Base-by-base conservation (phyloP, 345 rosid genomes). In the Camelina sativa region DNA sequence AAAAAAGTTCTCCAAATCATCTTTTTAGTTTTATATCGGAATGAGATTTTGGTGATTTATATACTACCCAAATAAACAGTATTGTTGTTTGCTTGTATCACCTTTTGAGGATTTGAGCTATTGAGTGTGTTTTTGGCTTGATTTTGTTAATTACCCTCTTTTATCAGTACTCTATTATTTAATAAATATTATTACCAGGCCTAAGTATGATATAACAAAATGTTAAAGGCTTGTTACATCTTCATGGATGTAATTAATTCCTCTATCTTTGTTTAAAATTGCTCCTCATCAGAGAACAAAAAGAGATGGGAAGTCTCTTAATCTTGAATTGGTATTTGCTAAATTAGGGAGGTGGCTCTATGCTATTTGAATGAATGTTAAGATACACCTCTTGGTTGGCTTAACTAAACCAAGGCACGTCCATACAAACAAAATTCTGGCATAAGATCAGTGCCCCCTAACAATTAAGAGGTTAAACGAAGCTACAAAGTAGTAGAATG, bases 1-100 rank as follows among this genome's bases (percentile, higher is more conserved):
- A 44, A 43, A 9, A 9, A 25, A 28, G 16, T 69, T 51, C 46
- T 37, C 38, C 34, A 19, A 76, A 46, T 8, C 67, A 63, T 64
- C 69, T n/a, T 46, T 28, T 55, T 44, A 15, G 43, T 55, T 12
- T 70, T 30, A 47, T 25, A 61, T 43, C 8, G 4, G 22, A 40
- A 38, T 47, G 72, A 30, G 57, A 23, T 56, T 65, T 74, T 74
- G 66, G 72, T 65, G 20, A 55, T 43, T 35, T 43, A 28, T 43
- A 13, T 30, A 17, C 38, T 25, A 50, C 69, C 63, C 56, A 41
- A 76, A 68, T 76, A 76, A 75, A 41, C 57, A 28, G 13, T 8
- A 20, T 16, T 75, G 28, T 60, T 60, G 79, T 75, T 72, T 75
- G 30, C 69, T 68, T 75, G 64, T 61, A 62, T 62, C 57, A 43